phyloP scores from a whole-genome alignment of 2,329 filamentous ascomycete genomes.

The Metarhizium robertsii region DNA sequence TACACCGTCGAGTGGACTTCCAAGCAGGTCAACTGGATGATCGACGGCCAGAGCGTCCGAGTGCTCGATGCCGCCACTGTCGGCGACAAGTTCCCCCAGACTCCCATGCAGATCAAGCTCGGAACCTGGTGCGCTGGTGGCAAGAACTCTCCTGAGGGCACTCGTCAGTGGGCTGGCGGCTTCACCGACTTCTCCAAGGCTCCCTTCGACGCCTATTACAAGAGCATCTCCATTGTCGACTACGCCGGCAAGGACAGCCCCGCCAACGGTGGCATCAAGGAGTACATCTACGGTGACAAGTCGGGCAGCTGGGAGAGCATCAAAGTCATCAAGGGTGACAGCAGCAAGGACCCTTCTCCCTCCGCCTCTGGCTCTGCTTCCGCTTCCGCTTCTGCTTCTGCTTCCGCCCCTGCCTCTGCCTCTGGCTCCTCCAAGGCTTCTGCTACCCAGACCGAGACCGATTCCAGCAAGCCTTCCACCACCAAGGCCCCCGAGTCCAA shows the following conservation, averaged over 20 bases:
- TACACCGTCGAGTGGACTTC: conserved; percentile 62
- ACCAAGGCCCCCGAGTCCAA: conserved; percentile 22
- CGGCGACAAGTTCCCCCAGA: conserved; percentile 57
- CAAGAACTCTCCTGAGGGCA: conserved; percentile 53
- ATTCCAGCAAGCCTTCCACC: conserved; percentile 54
- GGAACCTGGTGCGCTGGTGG: conserved; percentile 58
- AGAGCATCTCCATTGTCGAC: conserved; percentile 34
- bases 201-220: conserved; percentile 35
- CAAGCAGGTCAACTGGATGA: conserved; percentile 52
- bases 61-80: conserved; percentile 49
- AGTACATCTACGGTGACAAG: conserved; percentile 32
- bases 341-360: conserved; percentile 58
- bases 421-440: conserved; percentile 31
- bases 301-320: conserved; percentile 34
- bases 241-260: conserved; percentile 29
- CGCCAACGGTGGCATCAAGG: conserved; percentile 25
- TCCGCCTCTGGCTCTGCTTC: conserved; percentile 42
- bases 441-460: conserved; percentile 16
- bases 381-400: conserved; percentile 36
- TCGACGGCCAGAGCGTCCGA: conserved; percentile 54
- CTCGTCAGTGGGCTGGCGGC: conserved; percentile 62
- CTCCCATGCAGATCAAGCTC: conserved; percentile 61
- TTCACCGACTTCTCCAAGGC: conserved; percentile 32
- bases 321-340: conserved; percentile 61
- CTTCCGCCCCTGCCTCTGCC: conserved; percentile 35